Conservation (phyloP, 139 green algal genomes). For the Chlorella sp. region DNA sequence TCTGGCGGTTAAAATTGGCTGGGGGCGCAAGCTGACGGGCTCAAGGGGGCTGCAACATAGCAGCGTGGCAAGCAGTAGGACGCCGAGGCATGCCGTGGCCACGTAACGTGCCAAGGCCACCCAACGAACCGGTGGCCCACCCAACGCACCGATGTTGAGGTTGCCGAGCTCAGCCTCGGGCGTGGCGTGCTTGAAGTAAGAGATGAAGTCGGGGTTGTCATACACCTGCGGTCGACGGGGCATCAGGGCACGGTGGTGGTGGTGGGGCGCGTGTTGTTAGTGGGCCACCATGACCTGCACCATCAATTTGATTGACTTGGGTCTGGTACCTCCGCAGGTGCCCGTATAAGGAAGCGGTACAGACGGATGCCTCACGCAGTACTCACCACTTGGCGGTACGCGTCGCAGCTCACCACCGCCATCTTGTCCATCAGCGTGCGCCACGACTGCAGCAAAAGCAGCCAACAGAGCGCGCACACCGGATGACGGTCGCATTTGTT, state of each 20-base stretch:
- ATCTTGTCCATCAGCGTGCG: conserved; percentile 65
- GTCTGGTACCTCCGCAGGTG: conserved; percentile 17
- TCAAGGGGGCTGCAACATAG: too few species aligned
- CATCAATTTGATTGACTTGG: too few species aligned
- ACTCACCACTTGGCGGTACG: conserved; percentile 42
- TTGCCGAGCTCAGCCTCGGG: conserved; percentile 90
- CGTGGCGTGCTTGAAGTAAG: conserved; percentile 87
- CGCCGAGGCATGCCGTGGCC: too few species aligned
- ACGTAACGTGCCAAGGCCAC: too few species aligned
- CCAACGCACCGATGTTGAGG: conserved; percentile 89
- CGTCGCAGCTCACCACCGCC: conserved; percentile 51
- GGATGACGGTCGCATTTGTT: too few species aligned
- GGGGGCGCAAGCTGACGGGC: too few species aligned
- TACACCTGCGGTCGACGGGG: conserved; percentile 37
- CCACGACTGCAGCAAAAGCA: background rate
- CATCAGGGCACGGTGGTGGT: conserved; percentile 32
- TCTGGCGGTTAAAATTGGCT: too few species aligned
- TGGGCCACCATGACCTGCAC: too few species aligned
- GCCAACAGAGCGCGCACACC: too few species aligned
- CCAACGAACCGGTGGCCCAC: too few species aligned
- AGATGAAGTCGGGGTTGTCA: conserved; percentile 75
- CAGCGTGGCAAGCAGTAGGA: too few species aligned
- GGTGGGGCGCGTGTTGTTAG: background rate
- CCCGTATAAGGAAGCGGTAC: conserved; percentile 9
- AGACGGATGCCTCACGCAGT: too few species aligned